Base-by-base conservation (phyloP, 495 filamentous ascomycete species). In the Bryoglossum gracile region DNA sequence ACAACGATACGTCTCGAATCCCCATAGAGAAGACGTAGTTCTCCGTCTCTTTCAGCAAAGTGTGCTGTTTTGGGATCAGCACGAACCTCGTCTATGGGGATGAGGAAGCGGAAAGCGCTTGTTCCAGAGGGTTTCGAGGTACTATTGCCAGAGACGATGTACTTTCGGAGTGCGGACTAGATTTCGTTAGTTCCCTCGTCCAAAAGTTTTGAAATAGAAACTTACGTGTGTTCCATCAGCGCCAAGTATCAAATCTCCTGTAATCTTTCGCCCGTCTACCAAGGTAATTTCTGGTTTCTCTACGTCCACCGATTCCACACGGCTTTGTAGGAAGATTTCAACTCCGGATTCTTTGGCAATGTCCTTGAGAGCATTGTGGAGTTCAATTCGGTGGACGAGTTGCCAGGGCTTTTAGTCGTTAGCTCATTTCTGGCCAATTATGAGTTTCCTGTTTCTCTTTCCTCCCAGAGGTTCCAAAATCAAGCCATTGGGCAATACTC, bases 81-180 rank as follows among this genome's bases (percentile, higher is more conserved):
- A 8, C 66, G 56, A 2, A 70, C 67, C 8, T 61, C 59, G n/a
- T 69, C 54, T 0, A 66, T 66, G 2, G 69, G 62, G 1, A 82
- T 65, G 1, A 81, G 56, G 56, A 83, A 82, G 13, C 80, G 69
- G 60, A 78, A 84, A 2, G 79, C 78, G 37, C 71, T 76, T 43
- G 71, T 76, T 6, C 79, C 77, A 2, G 71, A 73, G 48, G 68
- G 62, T 32, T 69, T 65, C 2, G 74, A 55, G 6, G 61, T 61
- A 17, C 63, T 26, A n/a, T 67, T 62, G 10, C 56, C 61, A 21
- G 64, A 70, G 26, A 63, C 50, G 3, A 72, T 45, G 23, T 43
- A 44, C 23, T 55, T 54, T 24, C 67, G 61, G n/a, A 60, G 53
- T n/a, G 5, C 52, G 17, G 68, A 69, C 64, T 68, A 26, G 16